These are phyloP conservation scores for Ustilago shanxiensis DNA, from an alignment of 1,284 basidiomycete species.

Conservation along the genomic window DNA sequence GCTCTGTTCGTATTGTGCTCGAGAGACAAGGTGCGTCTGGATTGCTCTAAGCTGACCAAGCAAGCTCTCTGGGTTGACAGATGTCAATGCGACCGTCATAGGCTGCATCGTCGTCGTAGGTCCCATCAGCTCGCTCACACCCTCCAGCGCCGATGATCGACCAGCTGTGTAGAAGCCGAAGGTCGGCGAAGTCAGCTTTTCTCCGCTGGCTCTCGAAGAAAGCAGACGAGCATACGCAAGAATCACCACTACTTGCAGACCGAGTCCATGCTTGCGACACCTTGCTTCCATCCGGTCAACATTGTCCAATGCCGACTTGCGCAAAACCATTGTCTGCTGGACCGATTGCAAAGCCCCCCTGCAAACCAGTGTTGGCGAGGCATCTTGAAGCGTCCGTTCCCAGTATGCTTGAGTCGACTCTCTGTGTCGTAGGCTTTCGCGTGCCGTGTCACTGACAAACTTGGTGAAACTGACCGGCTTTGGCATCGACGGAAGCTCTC, in stretches of 20 bases:
- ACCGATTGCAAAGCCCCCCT: constrained; percentile 13
- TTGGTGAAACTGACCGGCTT: too few relatives aligned
- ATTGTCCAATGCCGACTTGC: neutral
- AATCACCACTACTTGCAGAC: constrained; percentile 22
- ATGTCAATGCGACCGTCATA: constrained; percentile 15
- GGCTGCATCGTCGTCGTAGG: constrained; percentile 23
- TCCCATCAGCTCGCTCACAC: constrained; percentile 12
- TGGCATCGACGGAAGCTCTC: too few relatives aligned
- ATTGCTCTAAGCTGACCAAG: constrained; percentile 7
- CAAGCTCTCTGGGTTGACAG: neutral
- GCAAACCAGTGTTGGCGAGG: constrained; percentile 20
- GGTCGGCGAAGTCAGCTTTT: constrained; percentile 8
- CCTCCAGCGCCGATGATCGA: constrained; percentile 12
- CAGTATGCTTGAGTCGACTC: too few relatives aligned
- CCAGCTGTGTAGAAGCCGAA: constrained; percentile 29
- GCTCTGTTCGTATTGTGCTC: constrained; percentile 13
- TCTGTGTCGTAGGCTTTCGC: too few relatives aligned
- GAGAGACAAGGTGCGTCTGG: constrained; percentile 8
- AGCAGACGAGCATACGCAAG: constrained; percentile 22
- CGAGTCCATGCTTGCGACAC: constrained; percentile 15
- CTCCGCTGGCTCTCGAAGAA: neutral
- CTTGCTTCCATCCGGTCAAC: neutral
- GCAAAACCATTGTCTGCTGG: constrained; percentile 12
- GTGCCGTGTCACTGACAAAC: too few relatives aligned
- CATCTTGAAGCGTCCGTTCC: neutral